Percentiles rank a stretch among this genome's conserved stretches.
These are phyloP conservation scores for Conringia planisiliqua DNA, from an alignment of 345 rosid genomes.

Conservation along the genomic window DNA sequence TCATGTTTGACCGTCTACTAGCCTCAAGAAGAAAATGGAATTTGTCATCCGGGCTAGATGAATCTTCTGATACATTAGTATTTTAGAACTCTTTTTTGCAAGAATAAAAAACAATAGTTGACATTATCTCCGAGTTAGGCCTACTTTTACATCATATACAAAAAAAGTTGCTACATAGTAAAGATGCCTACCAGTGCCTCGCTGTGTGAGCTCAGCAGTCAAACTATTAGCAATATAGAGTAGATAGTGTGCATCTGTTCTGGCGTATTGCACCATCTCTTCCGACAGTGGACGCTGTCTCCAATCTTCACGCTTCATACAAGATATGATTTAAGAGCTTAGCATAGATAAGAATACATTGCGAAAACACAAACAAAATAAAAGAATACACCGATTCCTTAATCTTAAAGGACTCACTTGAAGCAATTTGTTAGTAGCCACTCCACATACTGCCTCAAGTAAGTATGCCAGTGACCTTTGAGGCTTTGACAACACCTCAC, in stretches of 20 bases:
- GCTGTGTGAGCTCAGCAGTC: slow-evolving; percentile 62
- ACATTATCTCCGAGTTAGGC: neutral
- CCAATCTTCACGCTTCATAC: slow-evolving; percentile 91
- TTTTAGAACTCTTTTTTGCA: slow-evolving; percentile 41
- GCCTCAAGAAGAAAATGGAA: slow-evolving; percentile 77
- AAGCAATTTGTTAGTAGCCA: slow-evolving; percentile 71
- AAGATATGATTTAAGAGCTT: slow-evolving; percentile 11
- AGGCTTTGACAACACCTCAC: slow-evolving; percentile 83
- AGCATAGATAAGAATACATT: neutral
- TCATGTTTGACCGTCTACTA: slow-evolving; percentile 81
- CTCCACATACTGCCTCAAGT: slow-evolving; percentile 76
- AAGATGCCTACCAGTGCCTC: slow-evolving; percentile 49
- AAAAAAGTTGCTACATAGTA: neutral
- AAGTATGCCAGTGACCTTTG: slow-evolving; percentile 84
- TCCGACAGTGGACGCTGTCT: slow-evolving; percentile 84
- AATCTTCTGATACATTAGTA: slow-evolving; percentile 56
- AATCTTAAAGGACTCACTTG: slow-evolving; percentile 51
- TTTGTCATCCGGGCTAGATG: slow-evolving; percentile 61
- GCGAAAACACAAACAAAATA: neutral
- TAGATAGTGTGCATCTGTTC: slow-evolving; percentile 81
- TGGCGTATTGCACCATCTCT: slow-evolving; percentile 81
- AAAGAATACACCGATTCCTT: neutral
- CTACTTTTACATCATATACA: neutral
- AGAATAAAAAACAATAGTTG: slow-evolving; percentile 14
- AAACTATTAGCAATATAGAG: slow-evolving; percentile 62